Base-by-base conservation (phyloP, 768 basidiomycete genomes). In the Fistulinella prunicolor region DNA sequence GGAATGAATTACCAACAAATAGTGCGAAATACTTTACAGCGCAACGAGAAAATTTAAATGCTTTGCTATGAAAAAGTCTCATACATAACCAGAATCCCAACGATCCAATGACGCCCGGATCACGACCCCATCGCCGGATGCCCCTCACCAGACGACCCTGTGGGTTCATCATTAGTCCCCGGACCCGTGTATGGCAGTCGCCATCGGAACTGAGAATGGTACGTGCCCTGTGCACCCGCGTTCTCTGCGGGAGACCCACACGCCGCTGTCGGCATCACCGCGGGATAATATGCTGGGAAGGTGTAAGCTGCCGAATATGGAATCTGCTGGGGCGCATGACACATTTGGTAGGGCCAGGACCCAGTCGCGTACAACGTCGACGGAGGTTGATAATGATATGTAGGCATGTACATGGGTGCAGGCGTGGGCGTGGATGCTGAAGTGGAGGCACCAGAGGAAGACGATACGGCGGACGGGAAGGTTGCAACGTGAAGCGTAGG, bases 101-200 rank as follows among this genome's bases (percentile, higher is more conserved):
- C 9, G 12, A n/a, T n/a, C 9, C 32, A 34, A n/a, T n/a, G n/a
- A n/a, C n/a, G n/a, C n/a, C n/a, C n/a, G n/a, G n/a, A 41, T 58
- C 44, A 61, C 2, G 55, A 50, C 44, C 47, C 45, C 50, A 42
- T 48, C 30, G n/a, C n/a, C n/a, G 49, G 35, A 42, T 46, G 49
- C 21, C 46, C 24, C 36, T 50, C 57, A 36, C 41, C 51, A 32
- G 62, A 54, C 44, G 59, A 59, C 40, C 58, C 63, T 60, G 63
- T 64, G 16, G 53, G 54, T 20, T 68, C 72, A 60, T 51, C 50
- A 29, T 68, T 68, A 54, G 75, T 67, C 38, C 64, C 62, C 22
- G 72, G 72, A 41, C 71, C 67, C 21, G 50, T 46, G 35, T 70
- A 70, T 41, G 70, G 66, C 44, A 51, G 58, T 49, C 65, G 70